A percentile compares a stretch with the other conserved stretches of the same genome.
Evolutionary conservation across 495 filamentous ascomycete genomes (phyloP).

Genomic region (Copromyces sp.): DNA sequence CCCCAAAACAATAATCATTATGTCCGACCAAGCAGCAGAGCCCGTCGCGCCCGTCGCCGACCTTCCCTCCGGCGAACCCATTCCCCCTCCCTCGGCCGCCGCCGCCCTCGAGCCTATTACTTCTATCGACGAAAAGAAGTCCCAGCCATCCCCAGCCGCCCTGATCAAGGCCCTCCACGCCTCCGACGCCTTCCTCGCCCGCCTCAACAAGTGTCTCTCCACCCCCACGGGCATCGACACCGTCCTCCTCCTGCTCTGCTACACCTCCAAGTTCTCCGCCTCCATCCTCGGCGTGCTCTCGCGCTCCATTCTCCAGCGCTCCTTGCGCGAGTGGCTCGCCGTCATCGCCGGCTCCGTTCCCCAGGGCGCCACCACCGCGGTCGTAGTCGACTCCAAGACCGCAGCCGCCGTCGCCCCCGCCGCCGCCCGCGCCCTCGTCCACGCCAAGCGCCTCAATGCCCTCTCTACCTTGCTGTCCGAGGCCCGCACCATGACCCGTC

Average conservation of each 20-base stretch:
- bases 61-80: constrained; percentile 30
- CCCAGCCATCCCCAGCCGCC: constrained; percentile 17
- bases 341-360: constrained; percentile 27
- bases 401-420: constrained; percentile 15
- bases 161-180: constrained; percentile 17
- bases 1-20: background rate
- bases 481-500: constrained; percentile 59
- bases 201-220: constrained; percentile 46
- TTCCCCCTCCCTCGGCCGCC: constrained; percentile 17
- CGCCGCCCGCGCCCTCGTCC: constrained; percentile 30
- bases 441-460: constrained; percentile 35
- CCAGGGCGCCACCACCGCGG: constrained; percentile 18
- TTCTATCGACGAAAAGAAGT: constrained; percentile 26
- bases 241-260: constrained; percentile 51
- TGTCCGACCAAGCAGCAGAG: constrained; percentile 6
- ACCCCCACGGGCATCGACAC: constrained; percentile 52
- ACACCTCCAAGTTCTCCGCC: constrained; percentile 47
- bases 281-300: constrained; percentile 26
- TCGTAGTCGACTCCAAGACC: constrained; percentile 20
- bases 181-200: constrained; percentile 38
- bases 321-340: constrained; percentile 29
- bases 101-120: constrained; percentile 20
- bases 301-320: constrained; percentile 28
- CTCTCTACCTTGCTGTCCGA: constrained; percentile 49
- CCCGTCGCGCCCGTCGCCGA: constrained; percentile 21